Evolutionary conservation across 148 eudicot genomes (phyloP), one percentile per base, ranked within the genome.

Genomic region (Cornus florida): DNA sequence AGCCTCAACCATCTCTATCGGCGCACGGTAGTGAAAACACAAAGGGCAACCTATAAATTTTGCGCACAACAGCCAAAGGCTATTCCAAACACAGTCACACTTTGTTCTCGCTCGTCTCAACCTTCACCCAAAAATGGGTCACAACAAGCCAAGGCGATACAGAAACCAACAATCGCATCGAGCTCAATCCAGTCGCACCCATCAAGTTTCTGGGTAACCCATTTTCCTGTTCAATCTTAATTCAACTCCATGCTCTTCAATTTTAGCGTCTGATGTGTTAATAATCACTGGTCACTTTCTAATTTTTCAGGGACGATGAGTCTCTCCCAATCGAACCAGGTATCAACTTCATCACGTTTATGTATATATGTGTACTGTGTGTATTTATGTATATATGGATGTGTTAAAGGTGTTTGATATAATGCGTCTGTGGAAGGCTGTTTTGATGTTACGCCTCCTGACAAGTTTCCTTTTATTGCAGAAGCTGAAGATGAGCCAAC

Each of bases 301-400:
- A 2, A 16, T 71, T 67, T 77, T 77, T 60, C 74, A 72, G 84
- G 70, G 97, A 91, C 56, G 86, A 84, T 1, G 89, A 71, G 65
- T 93, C 98, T 69, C 95, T 90, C 62, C 99, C 97, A 35, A 59
- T 64, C 22, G 92, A 88, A 11, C 86, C 89, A 78, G 89, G 91
- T 88, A 72, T 9, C 48, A 24, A 62, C 6, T 62, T 62, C 24
- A 3, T 62, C 24, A n/a, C 8, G 5, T 62, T 1, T 19, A 62
- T 17, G 10, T 62, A 62, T n/a, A 39, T 46, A 31, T 50, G 22
- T 46, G 22, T 53, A 10, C 57, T 17, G 2, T 20, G 23, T n/a
- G 33, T 22, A 23, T 16, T 1, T n/a, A 19, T 43, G 48, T 43
- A 43, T 43, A 4, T 43, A 7, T 43, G 48, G 48, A 53, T 56